Evolutionary conservation across 2,329 filamentous ascomycete species (phyloP), one percentile per base, ranked within the genome.

Genomic region (Metarhizium sp.): DNA sequence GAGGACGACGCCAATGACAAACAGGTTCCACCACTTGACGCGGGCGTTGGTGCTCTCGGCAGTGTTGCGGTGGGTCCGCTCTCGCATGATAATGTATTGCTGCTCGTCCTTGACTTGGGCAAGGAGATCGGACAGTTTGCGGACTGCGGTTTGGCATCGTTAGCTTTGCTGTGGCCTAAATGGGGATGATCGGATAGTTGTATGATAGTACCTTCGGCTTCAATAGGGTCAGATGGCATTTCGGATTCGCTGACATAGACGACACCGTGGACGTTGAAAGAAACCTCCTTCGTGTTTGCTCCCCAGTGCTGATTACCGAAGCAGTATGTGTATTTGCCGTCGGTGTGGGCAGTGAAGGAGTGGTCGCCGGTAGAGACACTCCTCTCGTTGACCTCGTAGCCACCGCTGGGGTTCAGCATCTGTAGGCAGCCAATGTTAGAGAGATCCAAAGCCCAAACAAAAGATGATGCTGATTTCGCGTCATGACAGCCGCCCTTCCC

Each of bases 21-120:
- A 97, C 65, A 97, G 82, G 73, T 94, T 96, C 94, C 94, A 99
- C 94, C 94, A 99, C 79, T 99, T 99, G 71, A 99, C 94, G 62
- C 94, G 83, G 64, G 85, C 82, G 74, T 99, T 99, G 67, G 94
- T 99, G 81, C 92, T 96, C 78, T 99, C 94, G 61, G 94, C 94
- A 10, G 94, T 99, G 78, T 99, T 99, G 70, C 94, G 84, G 80
- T 99, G 94, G 63, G 90, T 96, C 67, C 94, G 84, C 77, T 99
- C 94, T 64, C 94, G 88, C 57, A 97, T 77, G 59, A 99, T 85
- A 67, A 99, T 97, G 77, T 99, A 99, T 64, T 86, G 84, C 76
- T 99, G 94, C 77, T 99, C 94, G 72, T 97, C 94, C 78, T 95
- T 96, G 73, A 97, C 92, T 74, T 95, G 89, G 61, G 85, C 80